Conservation (phyloP, 2,329 filamentous ascomycete genomes). For the Penicillium sp. region DNA sequence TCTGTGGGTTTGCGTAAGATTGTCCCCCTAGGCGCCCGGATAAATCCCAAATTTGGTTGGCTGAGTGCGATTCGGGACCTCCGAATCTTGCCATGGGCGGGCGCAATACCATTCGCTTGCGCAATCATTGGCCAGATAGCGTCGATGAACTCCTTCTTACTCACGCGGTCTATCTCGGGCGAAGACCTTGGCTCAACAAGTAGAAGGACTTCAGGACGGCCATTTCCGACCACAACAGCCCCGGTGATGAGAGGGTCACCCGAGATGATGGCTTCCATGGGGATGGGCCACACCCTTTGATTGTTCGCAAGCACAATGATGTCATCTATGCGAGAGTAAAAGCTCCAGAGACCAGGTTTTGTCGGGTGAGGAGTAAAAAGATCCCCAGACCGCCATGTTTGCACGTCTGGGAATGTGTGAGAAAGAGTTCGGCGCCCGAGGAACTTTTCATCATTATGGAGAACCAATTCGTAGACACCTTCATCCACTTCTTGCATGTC, state of each 20-base stretch:
- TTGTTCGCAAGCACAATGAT: constrained; percentile 15
- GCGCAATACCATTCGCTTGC: constrained; percentile 12
- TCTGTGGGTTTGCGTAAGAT: constrained; percentile 17
- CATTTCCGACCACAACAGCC: constrained; percentile 17
- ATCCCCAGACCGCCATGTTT: constrained; percentile 21
- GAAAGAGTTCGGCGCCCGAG: constrained; percentile 6
- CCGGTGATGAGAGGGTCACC: constrained; percentile 11
- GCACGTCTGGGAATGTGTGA: constrained; percentile 21
- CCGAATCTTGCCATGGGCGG: constrained; percentile 13
- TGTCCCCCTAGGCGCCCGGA: constrained; percentile 15
- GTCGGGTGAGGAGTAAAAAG: constrained; percentile 22
- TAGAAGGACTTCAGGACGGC: constrained; percentile 14
- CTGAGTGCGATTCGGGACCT: constrained; percentile 14
- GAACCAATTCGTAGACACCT: constrained; percentile 12
- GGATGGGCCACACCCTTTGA: constrained; percentile 17
- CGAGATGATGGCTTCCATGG: constrained; percentile 15
- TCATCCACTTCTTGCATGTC: constrained; percentile 15
- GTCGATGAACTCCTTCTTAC: constrained; percentile 18
- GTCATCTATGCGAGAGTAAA: constrained; percentile 13
- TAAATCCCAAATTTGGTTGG: constrained; percentile 13
- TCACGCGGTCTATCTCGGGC: constrained; percentile 10
- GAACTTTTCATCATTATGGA: constrained; percentile 12
- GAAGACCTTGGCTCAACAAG: constrained; percentile 15
- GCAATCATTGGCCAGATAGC: constrained; percentile 15
- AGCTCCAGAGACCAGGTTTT: constrained; percentile 19